These are phyloP conservation scores for Barnettozyma botsteinii DNA, from an alignment of 805 yeast genomes.

Conservation along the genomic window DNA sequence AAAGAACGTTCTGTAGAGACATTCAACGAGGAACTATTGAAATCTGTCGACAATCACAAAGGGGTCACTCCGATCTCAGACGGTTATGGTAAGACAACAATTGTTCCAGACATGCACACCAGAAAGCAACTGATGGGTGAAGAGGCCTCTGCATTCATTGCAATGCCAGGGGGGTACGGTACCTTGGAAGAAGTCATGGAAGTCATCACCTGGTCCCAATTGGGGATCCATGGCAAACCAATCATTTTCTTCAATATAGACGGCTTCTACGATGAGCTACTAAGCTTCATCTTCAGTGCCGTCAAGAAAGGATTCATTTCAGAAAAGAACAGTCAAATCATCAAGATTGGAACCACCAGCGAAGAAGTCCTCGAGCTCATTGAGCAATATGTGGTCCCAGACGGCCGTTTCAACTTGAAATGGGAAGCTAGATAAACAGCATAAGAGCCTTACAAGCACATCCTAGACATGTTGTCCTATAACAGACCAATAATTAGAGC, in stretches of 20 bases:
- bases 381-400: conserved; percentile 57
- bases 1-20: conserved; percentile 51
- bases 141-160: conserved; percentile 82
- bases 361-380: conserved; percentile 63
- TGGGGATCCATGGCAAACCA: conserved; percentile 81
- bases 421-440: conserved; percentile 46
- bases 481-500: neutral
- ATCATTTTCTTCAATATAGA: conserved; percentile 69
- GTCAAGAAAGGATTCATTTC: conserved; percentile 64
- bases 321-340: conserved; percentile 56
- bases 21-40: conserved; percentile 43
- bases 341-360: conserved; percentile 61
- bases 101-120: conserved; percentile 86
- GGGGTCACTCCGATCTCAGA: conserved; percentile 55
- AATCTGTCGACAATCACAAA: conserved; percentile 53
- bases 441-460: too few species aligned
- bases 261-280: conserved; percentile 72
- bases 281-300: conserved; percentile 55
- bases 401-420: conserved; percentile 65
- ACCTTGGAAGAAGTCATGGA: conserved; percentile 88
- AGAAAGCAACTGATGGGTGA: conserved; percentile 82
- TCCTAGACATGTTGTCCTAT: neutral
- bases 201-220: conserved; percentile 85
- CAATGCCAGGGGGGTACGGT: conserved; percentile 91
- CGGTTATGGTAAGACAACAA: conserved; percentile 68